These are phyloP conservation scores for Sclerotinia subarctica DNA, from an alignment of 2,329 filamentous ascomycete species.

Conservation along the genomic window DNA sequence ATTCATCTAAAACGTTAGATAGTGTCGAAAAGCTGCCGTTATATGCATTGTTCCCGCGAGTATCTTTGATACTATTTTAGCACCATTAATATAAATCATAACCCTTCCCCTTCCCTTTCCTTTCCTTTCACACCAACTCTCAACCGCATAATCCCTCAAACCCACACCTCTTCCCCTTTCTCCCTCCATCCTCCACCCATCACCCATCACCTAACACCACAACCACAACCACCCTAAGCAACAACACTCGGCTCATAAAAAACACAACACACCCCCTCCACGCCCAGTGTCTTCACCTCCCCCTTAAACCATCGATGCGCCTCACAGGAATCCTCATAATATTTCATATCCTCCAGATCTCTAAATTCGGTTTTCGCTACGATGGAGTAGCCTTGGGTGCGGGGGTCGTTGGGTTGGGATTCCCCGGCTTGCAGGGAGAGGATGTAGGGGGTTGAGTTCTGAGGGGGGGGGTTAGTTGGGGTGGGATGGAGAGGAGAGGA, in stretches of 20 bases:
- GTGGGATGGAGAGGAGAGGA: slow-evolving; percentile 38
- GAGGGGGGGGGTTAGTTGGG: slow-evolving; percentile 41
- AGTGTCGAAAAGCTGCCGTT: neutral
- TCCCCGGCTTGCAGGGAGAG: slow-evolving; percentile 47
- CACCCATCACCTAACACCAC: neutral
- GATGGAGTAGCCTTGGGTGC: slow-evolving; percentile 54
- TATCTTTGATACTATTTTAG: neutral
- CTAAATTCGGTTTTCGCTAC: slow-evolving; percentile 52
- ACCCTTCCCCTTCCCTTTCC: no score
- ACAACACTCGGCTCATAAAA: slow-evolving; percentile 33
- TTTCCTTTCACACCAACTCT: neutral
- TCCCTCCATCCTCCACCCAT: no score
- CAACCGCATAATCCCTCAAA: neutral
- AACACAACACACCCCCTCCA: slow-evolving; percentile 34
- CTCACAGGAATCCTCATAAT: slow-evolving; percentile 55
- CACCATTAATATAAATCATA: neutral
- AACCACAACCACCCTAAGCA: neutral
- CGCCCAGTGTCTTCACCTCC: slow-evolving; percentile 22
- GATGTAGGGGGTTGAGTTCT: slow-evolving; percentile 60
- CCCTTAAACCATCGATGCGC: slow-evolving; percentile 51
- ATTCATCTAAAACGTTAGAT: neutral
- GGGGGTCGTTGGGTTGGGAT: slow-evolving; percentile 47
- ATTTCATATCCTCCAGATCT: slow-evolving; percentile 55
- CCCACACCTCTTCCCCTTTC: neutral
- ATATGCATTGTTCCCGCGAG: neutral